Conservation (phyloP, 441 rosid genomes). For the Eugenia klotzschiana region DNA sequence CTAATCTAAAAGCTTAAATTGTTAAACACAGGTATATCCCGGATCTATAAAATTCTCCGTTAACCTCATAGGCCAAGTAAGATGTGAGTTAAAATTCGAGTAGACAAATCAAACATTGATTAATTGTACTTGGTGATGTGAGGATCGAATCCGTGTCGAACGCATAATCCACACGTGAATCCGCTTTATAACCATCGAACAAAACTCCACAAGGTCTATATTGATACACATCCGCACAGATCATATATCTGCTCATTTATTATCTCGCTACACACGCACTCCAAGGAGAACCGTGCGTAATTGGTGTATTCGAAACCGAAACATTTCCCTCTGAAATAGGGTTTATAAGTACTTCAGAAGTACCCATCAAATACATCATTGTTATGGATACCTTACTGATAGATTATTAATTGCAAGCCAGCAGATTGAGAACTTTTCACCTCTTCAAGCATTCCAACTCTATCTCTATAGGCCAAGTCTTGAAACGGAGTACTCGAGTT, state of each 20-base stretch:
- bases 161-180: background rate
- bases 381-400: background rate
- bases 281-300: rapidly evolving
- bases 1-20: no score
- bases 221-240: background rate
- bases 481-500: background rate
- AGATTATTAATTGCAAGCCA: no score
- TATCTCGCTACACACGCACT: background rate
- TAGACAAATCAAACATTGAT: background rate
- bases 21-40: background rate
- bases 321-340: background rate
- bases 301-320: background rate
- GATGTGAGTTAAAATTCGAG: background rate
- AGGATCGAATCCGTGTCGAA: background rate
- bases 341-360: background rate
- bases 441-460: background rate
- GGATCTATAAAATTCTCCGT: background rate
- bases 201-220: background rate
- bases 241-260: background rate
- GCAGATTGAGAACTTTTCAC: background rate
- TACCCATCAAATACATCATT: background rate
- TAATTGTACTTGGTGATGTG: background rate
- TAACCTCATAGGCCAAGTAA: background rate
- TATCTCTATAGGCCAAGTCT: background rate
- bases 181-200: background rate